These are phyloP conservation scores for Sordariomycetes sp. DNA, from an alignment of 2,329 filamentous ascomycete species.

Conservation along the genomic window DNA sequence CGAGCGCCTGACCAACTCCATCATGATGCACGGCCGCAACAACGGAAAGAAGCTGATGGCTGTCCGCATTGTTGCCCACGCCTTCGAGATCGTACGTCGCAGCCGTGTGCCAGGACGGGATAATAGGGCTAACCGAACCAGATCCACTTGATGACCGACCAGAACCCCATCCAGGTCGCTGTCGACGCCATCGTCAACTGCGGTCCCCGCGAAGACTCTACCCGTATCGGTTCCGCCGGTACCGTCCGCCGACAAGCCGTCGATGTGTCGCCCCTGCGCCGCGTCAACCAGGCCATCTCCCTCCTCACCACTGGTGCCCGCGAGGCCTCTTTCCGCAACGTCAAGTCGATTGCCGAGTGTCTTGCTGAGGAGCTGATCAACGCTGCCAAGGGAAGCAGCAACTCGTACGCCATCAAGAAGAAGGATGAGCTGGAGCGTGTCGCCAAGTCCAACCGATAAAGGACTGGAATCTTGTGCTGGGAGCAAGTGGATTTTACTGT, in stretches of 20 bases:
- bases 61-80: conserved; percentile 96
- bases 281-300: conserved; percentile 99
- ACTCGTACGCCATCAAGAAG: conserved; percentile 99
- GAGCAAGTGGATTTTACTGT: conserved; percentile 2
- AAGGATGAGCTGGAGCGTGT: conserved; percentile 99
- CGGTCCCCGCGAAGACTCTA: conserved; percentile 98
- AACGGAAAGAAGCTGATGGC: conserved; percentile 99
- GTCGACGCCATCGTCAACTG: conserved; percentile 99
- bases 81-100: conserved; percentile 94
- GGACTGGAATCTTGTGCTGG: conserved; percentile 13
- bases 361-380: conserved; percentile 99
- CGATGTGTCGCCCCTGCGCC: conserved; percentile 98
- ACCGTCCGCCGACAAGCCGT: conserved; percentile 99
- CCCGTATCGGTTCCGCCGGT: conserved; percentile 98
- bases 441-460: conserved; percentile 99
- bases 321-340: conserved; percentile 98
- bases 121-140: conserved; percentile 25
- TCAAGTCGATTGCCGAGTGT: conserved; percentile 99
- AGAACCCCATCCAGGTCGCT: conserved; percentile 99
- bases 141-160: conserved; percentile 99
- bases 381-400: conserved; percentile 99
- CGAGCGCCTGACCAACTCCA: conserved; percentile 99
- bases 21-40: conserved; percentile 99
- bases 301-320: conserved; percentile 98
- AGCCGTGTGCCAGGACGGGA: conserved; percentile 2